Conservation (phyloP, 176 grass and related monocot species). For the Areca catechu region DNA sequence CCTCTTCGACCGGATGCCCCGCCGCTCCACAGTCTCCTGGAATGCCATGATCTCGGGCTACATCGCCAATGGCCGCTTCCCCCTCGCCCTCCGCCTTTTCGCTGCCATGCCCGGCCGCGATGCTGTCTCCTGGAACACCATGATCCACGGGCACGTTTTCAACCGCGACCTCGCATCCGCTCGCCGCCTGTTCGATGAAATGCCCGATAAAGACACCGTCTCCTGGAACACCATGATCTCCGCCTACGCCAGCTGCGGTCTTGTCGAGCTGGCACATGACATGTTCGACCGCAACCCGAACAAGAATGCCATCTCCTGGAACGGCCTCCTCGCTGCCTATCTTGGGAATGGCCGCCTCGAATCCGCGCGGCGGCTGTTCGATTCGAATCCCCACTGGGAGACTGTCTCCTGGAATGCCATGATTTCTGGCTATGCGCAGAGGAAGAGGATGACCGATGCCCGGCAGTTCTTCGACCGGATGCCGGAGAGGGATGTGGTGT, state of each 20-base stretch:
- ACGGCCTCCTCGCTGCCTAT: constrained; percentile 73
- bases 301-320: constrained; percentile 80
- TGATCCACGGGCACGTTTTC: constrained; percentile 43
- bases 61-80: constrained; percentile 46
- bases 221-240: constrained; percentile 87
- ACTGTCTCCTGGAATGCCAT: constrained; percentile 85
- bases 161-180: constrained; percentile 44
- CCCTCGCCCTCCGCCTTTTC: constrained; percentile 44
- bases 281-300: constrained; percentile 62
- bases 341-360: constrained; percentile 49
- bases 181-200: constrained; percentile 63
- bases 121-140: constrained; percentile 73
- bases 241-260: constrained; percentile 49
- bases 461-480: constrained; percentile 58
- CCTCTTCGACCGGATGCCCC: constrained; percentile 59
- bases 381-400: constrained; percentile 67
- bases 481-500: constrained; percentile 61
- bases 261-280: constrained; percentile 47
- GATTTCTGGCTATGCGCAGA: constrained; percentile 57
- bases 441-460: constrained; percentile 38
- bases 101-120: constrained; percentile 47
- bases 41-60: constrained; percentile 88
- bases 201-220: constrained; percentile 54
- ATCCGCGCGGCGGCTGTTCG: constrained; percentile 49
- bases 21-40: constrained; percentile 63